Evolutionary conservation across 1,284 basidiomycete species (phyloP), one percentile per base, ranked within the genome.

Genomic region (Melampsora americana): DNA sequence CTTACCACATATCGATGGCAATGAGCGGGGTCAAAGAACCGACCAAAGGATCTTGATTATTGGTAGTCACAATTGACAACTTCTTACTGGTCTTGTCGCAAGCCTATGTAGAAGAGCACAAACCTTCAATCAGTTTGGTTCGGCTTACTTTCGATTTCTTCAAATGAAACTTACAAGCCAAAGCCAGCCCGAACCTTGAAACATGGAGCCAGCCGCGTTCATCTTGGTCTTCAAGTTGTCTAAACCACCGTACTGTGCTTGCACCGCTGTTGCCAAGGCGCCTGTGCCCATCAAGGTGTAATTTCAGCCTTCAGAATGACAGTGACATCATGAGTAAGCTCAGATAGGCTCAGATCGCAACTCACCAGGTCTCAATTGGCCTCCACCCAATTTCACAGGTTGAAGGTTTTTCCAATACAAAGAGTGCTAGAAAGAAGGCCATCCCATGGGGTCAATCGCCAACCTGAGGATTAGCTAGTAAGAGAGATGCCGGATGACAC

Each of bases 321-420:
- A 18, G n/a, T 14, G 20, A 61, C n/a, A n/a, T n/a, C n/a, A n/a
- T n/a, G n/a, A n/a, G n/a, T n/a, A n/a, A n/a, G n/a, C n/a, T 30
- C 30, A 12, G 39, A 74, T 71, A 44, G n/a, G 77, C 74, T 70
- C 77, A 79, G n/a, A 56, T 23, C 7, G 53, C 5, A n/a, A 65
- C 79, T 48, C 50, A 78, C 79, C 83, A 68, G 77, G 84, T 80
- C 84, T 82, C 68, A 93, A 85, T 82, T 88, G 88, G 69, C 80
- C 91, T 89, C 78, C 87, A 83, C 84, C 81, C 3, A 85, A 85
- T 39, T 85, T 84, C 26, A 89, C 86, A 0, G 92, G 87, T 3
- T 90, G 90, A 79, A 96, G 88, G 86, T 96, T 98, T 85, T 90
- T 93, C 96, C 95, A 98, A 87, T 98, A 99, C 32, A 99, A 87